Base-by-base conservation (phyloP, 352 stramenopile species). In the Globisporangium orthogonon region DNA sequence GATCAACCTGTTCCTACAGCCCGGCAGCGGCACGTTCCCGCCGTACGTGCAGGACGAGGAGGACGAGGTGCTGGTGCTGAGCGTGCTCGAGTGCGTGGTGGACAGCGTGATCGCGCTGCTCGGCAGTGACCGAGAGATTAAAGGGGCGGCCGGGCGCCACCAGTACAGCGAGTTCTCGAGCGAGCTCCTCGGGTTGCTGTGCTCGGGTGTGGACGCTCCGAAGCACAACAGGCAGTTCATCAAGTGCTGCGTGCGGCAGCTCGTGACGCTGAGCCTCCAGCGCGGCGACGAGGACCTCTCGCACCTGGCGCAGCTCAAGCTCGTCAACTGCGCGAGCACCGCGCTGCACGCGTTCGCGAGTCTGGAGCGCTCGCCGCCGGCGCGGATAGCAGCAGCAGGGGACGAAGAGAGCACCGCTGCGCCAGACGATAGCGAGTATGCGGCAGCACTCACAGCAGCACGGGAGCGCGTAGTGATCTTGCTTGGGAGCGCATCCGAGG, bases 61-160 rank as follows among this genome's bases (percentile, higher is more conserved):
- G 65, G 83, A 94, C 40, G 73, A 91, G 60, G 79, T 70, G 37
- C 60, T 94, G 35, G 80, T 91, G 28, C 54, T 93, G 35, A 90
- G 76, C 28, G 69, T 91, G 7, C 63, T 94, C 3, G 83, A 91
- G 55, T 91, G 74, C 51, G 59, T 92, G 7, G 82, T 91, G 23
- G 78, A 89, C 53, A 87, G 68, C 31, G 76, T 80, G 33, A 83
- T 91, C 28, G 67, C 73, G 28, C 44, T 88, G 45, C 67, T 88
- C 13, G 62, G 66, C 15, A 71, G 72, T 39, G 56, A 54, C 11
- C 68, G 56, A 15, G 61, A 74, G 23, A 52, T 78, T 17, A 73
- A 71, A 39, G 11, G 23, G 3, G 48, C 56, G 4, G 30, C 47
- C 0, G 52, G 57, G 33, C 23, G 33, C 2, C 31, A 62, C 1